These are phyloP conservation scores for Sporothrix schenckii DNA, from an alignment of 2,329 filamentous ascomycete genomes.

Conservation along the genomic window DNA sequence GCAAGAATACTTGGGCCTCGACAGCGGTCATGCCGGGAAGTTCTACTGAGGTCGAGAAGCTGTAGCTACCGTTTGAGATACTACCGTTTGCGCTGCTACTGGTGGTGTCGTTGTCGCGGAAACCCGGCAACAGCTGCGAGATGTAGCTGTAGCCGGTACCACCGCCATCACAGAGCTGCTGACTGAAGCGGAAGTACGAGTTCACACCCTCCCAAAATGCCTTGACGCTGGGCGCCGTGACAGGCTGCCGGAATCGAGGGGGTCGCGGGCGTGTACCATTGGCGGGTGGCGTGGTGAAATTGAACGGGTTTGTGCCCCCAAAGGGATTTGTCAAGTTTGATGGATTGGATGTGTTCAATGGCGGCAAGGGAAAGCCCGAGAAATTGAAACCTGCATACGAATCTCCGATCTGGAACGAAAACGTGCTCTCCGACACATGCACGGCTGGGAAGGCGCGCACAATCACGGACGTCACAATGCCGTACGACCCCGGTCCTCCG, in stretches of 20 bases:
- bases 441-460: slow-evolving; percentile 34
- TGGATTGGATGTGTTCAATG: slow-evolving; percentile 7
- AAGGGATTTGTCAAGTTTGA: slow-evolving; percentile 25
- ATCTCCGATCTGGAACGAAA: slow-evolving; percentile 31
- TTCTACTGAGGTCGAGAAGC: slow-evolving; percentile 43
- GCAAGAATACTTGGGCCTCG: slow-evolving; percentile 40
- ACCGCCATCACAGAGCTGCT: slow-evolving; percentile 43
- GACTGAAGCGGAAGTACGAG: slow-evolving; percentile 43
- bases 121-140: slow-evolving; percentile 33
- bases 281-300: slow-evolving; percentile 1
- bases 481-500: slow-evolving; percentile 47
- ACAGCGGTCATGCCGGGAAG: slow-evolving; percentile 40
- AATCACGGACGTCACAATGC: slow-evolving; percentile 35
- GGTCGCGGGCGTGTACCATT: slow-evolving; percentile 7
- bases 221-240: slow-evolving; percentile 25
- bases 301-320: neutral
- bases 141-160: slow-evolving; percentile 46
- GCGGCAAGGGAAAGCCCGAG: neutral
- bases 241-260: neutral
- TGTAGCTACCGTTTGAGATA: slow-evolving; percentile 39
- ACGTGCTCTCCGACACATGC: slow-evolving; percentile 29
- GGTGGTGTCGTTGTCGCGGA: neutral
- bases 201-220: slow-evolving; percentile 43
- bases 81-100: neutral
- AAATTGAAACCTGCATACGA: neutral